These are phyloP conservation scores for Arthonia radiata DNA, from an alignment of 495 filamentous ascomycete species.

Conservation along the genomic window DNA sequence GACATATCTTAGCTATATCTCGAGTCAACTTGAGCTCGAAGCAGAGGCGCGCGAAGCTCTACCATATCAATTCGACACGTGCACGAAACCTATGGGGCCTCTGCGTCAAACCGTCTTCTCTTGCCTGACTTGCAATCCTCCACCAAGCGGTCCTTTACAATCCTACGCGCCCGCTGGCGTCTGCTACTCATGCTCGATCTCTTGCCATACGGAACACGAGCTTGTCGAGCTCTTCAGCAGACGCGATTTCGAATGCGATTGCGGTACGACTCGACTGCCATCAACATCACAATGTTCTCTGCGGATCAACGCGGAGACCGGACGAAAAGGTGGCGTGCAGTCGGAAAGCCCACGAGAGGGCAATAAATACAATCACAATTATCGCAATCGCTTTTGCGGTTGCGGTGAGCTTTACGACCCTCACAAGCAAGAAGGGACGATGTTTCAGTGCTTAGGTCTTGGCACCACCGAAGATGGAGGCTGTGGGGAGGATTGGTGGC, in stretches of 20 bases:
- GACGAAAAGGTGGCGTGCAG: constrained; percentile 46
- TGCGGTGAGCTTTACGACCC: constrained; percentile 72
- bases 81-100: constrained; percentile 65
- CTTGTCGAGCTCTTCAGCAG: constrained; percentile 93
- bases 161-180: constrained; percentile 57
- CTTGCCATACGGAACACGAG: constrained; percentile 85
- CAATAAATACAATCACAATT: constrained; percentile 91
- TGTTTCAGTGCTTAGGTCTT: constrained; percentile 91
- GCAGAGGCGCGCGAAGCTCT: constrained; percentile 82
- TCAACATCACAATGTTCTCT: constrained; percentile 46
- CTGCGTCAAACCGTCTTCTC: constrained; percentile 72
- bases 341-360: constrained; percentile 42
- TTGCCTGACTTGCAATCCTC: constrained; percentile 80
- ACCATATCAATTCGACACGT: constrained; percentile 84
- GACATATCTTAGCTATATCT: constrained; percentile 69
- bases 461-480: constrained; percentile 56
- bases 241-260: constrained; percentile 89
- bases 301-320: constrained; percentile 47
- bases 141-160: constrained; percentile 31
- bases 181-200: constrained; percentile 90
- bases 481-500: constrained; percentile 98
- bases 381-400: constrained; percentile 74
- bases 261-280: constrained; percentile 64
- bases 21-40: constrained; percentile 72
- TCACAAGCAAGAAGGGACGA: constrained; percentile 76